These are phyloP conservation scores for Decorospora gaudefroyi DNA, from an alignment of 2,329 filamentous ascomycete genomes.

Conservation along the genomic window DNA sequence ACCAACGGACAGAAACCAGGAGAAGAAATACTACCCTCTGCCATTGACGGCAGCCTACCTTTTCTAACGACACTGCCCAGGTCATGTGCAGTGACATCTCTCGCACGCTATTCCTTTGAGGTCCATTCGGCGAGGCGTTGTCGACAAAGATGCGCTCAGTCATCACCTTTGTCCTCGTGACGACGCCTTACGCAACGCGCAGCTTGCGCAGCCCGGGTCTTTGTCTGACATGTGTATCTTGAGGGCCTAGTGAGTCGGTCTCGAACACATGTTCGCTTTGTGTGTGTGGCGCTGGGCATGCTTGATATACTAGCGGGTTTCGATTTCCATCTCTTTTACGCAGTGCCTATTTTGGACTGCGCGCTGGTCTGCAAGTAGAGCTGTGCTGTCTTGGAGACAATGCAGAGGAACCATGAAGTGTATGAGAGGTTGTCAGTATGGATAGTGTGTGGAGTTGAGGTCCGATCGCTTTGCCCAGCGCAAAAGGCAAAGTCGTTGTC, in stretches of 20 bases:
- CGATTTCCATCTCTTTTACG: neutral
- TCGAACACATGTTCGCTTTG: slow-evolving; percentile 6
- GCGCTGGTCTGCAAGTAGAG: too few species aligned
- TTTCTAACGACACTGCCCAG: neutral
- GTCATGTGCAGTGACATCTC: neutral
- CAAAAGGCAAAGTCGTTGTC: too few species aligned
- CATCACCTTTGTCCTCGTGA: slow-evolving; percentile 8
- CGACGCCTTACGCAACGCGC: neutral
- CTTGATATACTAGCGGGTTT: neutral
- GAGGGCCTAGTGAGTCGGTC: neutral
- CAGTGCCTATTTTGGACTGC: too few species aligned
- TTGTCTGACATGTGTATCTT: slow-evolving; percentile 1
- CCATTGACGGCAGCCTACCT: neutral
- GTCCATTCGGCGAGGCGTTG: neutral
- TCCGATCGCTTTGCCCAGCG: too few species aligned
- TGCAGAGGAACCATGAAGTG: too few species aligned
- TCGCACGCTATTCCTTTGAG: slow-evolving; percentile 6
- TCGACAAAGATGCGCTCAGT: slow-evolving; percentile 6
- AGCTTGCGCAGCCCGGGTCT: neutral
- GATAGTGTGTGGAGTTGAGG: too few species aligned
- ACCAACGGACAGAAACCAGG: neutral
- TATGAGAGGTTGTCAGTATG: too few species aligned
- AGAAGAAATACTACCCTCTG: neutral
- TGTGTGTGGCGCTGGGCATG: neutral
- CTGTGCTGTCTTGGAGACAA: too few species aligned